Evolutionary conservation across 768 basidiomycete genomes (phyloP), one percentile per base, ranked within the genome.

Genomic region (Boletus coccyginus): DNA sequence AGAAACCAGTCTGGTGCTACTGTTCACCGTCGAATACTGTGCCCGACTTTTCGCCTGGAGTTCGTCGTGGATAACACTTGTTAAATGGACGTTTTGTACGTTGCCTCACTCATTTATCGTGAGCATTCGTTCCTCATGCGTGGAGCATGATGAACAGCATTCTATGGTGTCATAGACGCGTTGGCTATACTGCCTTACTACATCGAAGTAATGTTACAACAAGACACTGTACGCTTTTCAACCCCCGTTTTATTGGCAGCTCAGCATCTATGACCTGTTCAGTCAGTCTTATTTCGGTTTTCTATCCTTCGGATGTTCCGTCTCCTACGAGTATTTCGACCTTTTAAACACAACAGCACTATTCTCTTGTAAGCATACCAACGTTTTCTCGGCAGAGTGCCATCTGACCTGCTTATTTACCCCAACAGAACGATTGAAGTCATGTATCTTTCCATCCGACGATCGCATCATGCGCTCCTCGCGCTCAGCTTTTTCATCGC

Each of bases 271-370:
- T 50, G 9, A 46, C 14, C 29, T 39, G 33, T 50, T 33, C 66
- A 92, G 90, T 87, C 90, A 5, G 87, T 88, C 35, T 77, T 93
- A 51, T 96, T 95, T 73, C 81, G 94, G 17, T 97, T 95, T 69
- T 93, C 92, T 0, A 95, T 96, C 53, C 75, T 97, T 36, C 80
- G 94, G 39, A 93, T 92, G 74, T 94, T 95, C 71, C 86, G 94
- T 33, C 80, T 96, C 3, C 71, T 95, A 27, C 84, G 94, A 21
- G 92, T 95, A 8, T 97, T 96, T 73, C 77, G 90, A 46, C 92
- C 94, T 0, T 96, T 96, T 79, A 83, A 86, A 54, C 86, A 92
- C 64, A 91, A 86, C 59, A 85, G 86, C 62, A 90, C 87, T 16
- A 85, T 92, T 54, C 78, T 93, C n/a, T 73, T 92, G 85, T 92